Percentiles rank a stretch among this genome's conserved stretches.
Evolutionary conservation across 1,284 basidiomycete species (phyloP).

Genomic region (Vanrija sp.): DNA sequence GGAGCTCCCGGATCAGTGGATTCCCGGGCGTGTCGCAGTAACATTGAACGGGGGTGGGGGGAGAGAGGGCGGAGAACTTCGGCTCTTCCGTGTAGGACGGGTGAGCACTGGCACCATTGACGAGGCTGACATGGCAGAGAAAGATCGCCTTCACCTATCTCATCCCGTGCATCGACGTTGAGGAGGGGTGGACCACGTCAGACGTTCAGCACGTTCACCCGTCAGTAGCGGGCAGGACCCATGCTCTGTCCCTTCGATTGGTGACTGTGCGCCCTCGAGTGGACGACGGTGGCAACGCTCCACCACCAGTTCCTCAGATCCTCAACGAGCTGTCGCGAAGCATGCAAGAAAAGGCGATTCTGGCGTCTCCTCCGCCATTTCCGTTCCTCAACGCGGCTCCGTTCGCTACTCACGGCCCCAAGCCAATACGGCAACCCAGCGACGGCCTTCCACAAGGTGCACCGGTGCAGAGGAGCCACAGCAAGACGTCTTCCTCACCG

Average conservation of each 20-base stretch:
- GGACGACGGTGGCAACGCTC: neutral
- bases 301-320: neutral
- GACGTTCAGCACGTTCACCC: slow-evolving; percentile 18
- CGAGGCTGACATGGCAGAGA: neutral
- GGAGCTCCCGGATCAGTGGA: neutral
- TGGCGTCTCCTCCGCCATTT: neutral
- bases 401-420: neutral
- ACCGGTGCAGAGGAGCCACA: neutral
- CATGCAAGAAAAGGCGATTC: neutral
- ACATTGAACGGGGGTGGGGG: slow-evolving; percentile 12
- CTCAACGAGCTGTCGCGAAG: neutral
- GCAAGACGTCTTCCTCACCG: neutral
- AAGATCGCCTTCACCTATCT: slow-evolving; percentile 2
- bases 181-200: slow-evolving; percentile 4
- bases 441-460: neutral
- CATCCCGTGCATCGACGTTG: slow-evolving; percentile 1
- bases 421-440: neutral
- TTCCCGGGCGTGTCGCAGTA: neutral
- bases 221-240: slow-evolving; percentile 6
- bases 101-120: neutral
- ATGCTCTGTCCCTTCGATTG: slow-evolving; percentile 5
- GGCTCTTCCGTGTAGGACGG: slow-evolving; percentile 1
- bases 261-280: neutral
- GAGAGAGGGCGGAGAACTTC: slow-evolving; percentile 12
- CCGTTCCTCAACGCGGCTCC: neutral